Conservation (phyloP, 2,329 filamentous ascomycete species). For the Botryotinia globosa region DNA sequence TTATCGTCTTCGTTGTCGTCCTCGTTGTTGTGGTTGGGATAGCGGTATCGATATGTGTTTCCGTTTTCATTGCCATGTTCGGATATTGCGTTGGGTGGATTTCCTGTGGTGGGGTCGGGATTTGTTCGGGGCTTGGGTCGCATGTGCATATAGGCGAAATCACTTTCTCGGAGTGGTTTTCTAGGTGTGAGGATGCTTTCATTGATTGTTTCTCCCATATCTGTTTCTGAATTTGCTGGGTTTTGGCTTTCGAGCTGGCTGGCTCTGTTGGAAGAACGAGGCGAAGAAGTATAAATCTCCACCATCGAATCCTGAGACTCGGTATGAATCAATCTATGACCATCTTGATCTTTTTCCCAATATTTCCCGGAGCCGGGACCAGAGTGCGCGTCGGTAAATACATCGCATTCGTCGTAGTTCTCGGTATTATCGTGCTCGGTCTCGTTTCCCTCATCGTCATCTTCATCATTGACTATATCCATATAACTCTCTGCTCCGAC, state of each 20-base stretch:
- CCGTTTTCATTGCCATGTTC: neutral
- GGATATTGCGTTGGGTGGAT: accelerated
- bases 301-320: neutral
- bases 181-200: neutral
- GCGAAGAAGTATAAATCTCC: neutral
- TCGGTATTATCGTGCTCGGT: neutral
- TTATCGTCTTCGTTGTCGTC: neutral
- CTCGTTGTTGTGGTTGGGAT: neutral
- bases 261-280: neutral
- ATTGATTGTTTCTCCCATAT: neutral
- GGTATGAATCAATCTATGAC: neutral
- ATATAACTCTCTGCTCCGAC: neutral
- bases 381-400: neutral
- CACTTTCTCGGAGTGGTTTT: neutral
- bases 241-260: neutral
- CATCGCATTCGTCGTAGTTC: neutral
- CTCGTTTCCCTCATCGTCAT: neutral
- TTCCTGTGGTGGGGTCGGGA: accelerated
- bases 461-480: neutral
- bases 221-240: neutral
- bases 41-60: neutral
- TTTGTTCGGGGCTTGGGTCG: neutral
- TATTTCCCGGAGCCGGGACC: neutral
- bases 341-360: neutral
- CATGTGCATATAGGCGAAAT: neutral